phyloP scores from a whole-genome alignment of 2,329 filamentous ascomycete species.

The Venturia effusa region DNA sequence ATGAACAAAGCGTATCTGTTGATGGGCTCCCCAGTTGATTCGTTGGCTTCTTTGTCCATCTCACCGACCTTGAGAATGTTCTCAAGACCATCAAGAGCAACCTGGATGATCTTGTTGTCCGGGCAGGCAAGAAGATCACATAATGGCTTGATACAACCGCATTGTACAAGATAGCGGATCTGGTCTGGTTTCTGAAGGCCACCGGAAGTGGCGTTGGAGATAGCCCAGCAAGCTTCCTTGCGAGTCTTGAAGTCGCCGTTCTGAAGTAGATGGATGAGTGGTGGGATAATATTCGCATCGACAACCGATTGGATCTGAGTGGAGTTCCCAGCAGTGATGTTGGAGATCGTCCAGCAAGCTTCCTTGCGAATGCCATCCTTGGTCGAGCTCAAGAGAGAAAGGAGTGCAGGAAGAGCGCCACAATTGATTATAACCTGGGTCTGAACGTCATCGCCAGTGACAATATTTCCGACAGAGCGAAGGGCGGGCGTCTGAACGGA shows the following conservation, averaged over 20 bases:
- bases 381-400: constrained; percentile 87
- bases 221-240: constrained; percentile 99
- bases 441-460: constrained; percentile 96
- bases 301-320: constrained; percentile 95
- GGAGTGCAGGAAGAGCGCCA: constrained; percentile 79
- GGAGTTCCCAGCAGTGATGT: constrained; percentile 96
- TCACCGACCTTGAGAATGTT: constrained; percentile 99
- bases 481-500: constrained; percentile 96
- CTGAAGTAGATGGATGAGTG: constrained; percentile 87
- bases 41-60: constrained; percentile 87
- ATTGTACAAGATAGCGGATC: constrained; percentile 85
- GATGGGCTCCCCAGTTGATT: constrained; percentile 59
- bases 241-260: constrained; percentile 98
- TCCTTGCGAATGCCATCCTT: constrained; percentile 99
- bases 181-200: constrained; percentile 98
- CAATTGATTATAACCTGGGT: constrained; percentile 99
- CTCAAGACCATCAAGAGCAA: constrained; percentile 92
- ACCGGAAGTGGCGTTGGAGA: constrained; percentile 95
- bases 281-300: constrained; percentile 93
- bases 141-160: constrained; percentile 94
- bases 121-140: constrained; percentile 93
- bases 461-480: constrained; percentile 95
- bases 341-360: constrained; percentile 99
- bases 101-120: constrained; percentile 99
- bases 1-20: constrained; percentile 98